Evolutionary conservation across 139 green algal genomes (phyloP).

Genomic region (Chlamydomonas schloesseri): DNA sequence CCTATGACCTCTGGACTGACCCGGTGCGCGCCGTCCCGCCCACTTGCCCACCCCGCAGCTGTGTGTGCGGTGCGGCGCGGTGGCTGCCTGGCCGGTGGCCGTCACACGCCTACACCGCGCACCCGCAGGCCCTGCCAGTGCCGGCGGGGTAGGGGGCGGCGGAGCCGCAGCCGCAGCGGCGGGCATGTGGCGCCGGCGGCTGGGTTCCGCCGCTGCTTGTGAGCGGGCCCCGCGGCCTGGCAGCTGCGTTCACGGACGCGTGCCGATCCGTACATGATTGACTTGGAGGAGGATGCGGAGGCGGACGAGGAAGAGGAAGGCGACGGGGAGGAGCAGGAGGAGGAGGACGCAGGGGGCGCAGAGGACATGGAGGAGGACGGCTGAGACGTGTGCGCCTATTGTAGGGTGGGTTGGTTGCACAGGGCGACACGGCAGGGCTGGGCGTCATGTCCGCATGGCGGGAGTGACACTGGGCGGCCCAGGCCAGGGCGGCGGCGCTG

Average conservation of each 20-base stretch:
- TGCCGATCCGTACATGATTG: conserved; percentile 23
- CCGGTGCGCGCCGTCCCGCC: too few relatives aligned
- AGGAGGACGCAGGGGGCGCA: background rate
- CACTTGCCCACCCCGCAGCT: too few relatives aligned
- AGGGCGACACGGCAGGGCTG: too few relatives aligned
- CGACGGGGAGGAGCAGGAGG: background rate
- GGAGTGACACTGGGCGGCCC: too few relatives aligned
- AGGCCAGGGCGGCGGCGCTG: too few relatives aligned
- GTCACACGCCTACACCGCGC: background rate
- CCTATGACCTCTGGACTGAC: too few relatives aligned
- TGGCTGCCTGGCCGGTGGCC: conserved; percentile 9
- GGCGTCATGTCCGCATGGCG: too few relatives aligned
- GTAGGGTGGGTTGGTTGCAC: too few relatives aligned
- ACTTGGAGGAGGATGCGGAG: conserved; percentile 59
- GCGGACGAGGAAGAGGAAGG: conserved; percentile 29
- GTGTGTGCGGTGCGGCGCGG: conserved; percentile 10
- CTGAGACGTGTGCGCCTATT: too few relatives aligned
- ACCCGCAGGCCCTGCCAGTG: background rate
- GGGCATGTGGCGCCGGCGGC: background rate
- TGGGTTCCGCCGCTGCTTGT: conserved; percentile 39
- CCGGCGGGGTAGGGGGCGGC: background rate
- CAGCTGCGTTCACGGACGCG: conserved; percentile 20
- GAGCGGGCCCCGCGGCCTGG: conserved; percentile 41
- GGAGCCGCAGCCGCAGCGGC: background rate
- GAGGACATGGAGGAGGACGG: conserved; percentile 4